These are phyloP conservation scores for Inonotus obliquus DNA, from an alignment of 1,284 basidiomycete genomes.

Conservation along the genomic window DNA sequence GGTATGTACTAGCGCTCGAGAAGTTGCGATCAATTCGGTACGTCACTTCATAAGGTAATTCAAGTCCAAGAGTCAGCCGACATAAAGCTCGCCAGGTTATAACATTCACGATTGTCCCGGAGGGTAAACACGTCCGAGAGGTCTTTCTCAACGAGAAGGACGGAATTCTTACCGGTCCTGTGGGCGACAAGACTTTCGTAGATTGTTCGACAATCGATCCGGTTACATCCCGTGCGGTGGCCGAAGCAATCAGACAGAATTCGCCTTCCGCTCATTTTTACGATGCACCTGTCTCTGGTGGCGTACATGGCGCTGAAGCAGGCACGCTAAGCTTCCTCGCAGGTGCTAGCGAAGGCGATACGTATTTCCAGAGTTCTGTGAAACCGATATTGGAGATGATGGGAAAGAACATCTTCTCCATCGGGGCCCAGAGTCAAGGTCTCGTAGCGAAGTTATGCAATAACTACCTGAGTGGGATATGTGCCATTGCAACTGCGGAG, in stretches of 20 bases:
- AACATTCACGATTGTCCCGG: slow-evolving; percentile 20
- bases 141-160: slow-evolving; percentile 18
- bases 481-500: slow-evolving; percentile 21
- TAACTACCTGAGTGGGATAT: slow-evolving; percentile 22
- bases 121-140: slow-evolving; percentile 18
- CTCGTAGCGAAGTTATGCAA: slow-evolving; percentile 22
- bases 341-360: slow-evolving; percentile 12
- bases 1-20: not conserved
- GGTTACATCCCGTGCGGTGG: slow-evolving; percentile 20
- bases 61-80: not conserved
- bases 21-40: slow-evolving; percentile 12
- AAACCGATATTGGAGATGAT: slow-evolving; percentile 18
- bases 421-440: slow-evolving; percentile 20
- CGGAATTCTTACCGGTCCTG: slow-evolving; percentile 17
- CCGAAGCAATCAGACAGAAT: slow-evolving; percentile 15
- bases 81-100: slow-evolving; percentile 10
- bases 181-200: slow-evolving; percentile 16
- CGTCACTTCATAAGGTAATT: not conserved
- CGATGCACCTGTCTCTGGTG: slow-evolving; percentile 22
- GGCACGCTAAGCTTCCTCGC: slow-evolving; percentile 21
- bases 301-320: slow-evolving; percentile 21
- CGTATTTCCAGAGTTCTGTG: slow-evolving; percentile 15
- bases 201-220: slow-evolving; percentile 22
- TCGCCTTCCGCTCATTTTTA: slow-evolving; percentile 18
- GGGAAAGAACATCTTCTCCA: slow-evolving; percentile 19